phyloP scores from a whole-genome alignment of 2,329 filamentous ascomycete genomes.

The Microthyrium microscopicum region DNA sequence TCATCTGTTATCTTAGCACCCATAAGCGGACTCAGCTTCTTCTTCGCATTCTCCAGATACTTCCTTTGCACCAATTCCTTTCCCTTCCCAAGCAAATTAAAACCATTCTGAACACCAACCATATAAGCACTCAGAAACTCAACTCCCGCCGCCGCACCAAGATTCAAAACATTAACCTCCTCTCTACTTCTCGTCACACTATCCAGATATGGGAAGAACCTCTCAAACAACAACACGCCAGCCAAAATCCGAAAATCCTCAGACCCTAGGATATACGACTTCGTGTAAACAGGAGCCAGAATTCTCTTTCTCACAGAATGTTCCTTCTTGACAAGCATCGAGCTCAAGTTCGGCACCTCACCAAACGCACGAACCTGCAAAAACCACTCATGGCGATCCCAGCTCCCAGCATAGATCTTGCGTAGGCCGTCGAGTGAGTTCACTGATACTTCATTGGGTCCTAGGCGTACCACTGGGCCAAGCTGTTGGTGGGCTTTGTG shows the following conservation, averaged over 20 bases:
- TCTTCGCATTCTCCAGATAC: neutral
- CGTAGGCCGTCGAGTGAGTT: neutral
- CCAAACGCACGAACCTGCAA: too few relatives aligned
- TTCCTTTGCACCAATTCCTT: neutral
- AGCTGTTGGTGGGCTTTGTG: neutral
- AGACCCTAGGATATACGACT: conserved; percentile 46
- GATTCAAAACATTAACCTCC: too few relatives aligned
- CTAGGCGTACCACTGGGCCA: neutral
- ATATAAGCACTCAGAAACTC: neutral
- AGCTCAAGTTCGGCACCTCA: conserved; percentile 51
- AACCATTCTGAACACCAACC: neutral
- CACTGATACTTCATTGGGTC: neutral
- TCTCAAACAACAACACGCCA: neutral
- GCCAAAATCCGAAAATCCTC: neutral
- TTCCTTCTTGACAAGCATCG: conserved; percentile 40
- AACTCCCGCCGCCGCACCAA: too few relatives aligned
- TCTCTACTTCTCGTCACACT: too few relatives aligned
- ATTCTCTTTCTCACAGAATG: conserved; percentile 62
- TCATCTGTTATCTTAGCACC: too few relatives aligned
- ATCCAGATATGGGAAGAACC: conserved; percentile 17
- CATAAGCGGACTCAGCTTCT: too few relatives aligned
- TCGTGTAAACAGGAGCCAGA: conserved; percentile 68
- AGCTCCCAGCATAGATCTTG: neutral
- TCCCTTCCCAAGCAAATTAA: neutral
- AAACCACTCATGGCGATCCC: neutral